Conservation (phyloP, 2,329 filamentous ascomycete species). For the Ascocoryne sarcoides region DNA sequence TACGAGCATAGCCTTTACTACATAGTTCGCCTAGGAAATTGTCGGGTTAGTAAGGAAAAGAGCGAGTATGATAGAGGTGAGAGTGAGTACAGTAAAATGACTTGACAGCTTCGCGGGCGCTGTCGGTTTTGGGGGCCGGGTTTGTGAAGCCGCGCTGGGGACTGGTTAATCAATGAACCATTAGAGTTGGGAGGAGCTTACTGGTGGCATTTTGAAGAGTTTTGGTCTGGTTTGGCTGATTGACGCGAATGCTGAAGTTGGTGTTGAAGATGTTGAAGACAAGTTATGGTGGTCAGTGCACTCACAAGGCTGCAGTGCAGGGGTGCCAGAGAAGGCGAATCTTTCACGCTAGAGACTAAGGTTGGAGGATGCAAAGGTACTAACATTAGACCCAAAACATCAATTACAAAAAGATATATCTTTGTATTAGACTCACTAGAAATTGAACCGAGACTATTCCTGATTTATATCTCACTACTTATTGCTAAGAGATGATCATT, state of each 20-base stretch:
- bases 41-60: slow-evolving; percentile 5
- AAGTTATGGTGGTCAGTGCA: too few relatives aligned
- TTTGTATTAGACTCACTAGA: too few relatives aligned
- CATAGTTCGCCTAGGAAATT: slow-evolving; percentile 56
- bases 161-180: background rate
- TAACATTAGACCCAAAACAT: too few relatives aligned
- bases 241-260: background rate
- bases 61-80: background rate
- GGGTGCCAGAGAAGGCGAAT: too few relatives aligned
- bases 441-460: too few relatives aligned
- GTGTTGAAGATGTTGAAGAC: background rate
- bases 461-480: too few relatives aligned
- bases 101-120: slow-evolving; percentile 66
- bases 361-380: too few relatives aligned
- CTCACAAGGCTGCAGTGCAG: too few relatives aligned
- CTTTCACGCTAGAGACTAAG: too few relatives aligned
- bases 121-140: slow-evolving; percentile 43
- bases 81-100: slow-evolving; percentile 60
- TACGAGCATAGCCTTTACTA: slow-evolving; percentile 87
- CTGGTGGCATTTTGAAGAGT: slow-evolving; percentile 43
- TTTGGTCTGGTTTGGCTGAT: background rate
- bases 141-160: slow-evolving; percentile 38
- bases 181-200: slow-evolving; percentile 28
- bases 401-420: too few relatives aligned
- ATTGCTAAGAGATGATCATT: too few relatives aligned